Evolutionary conservation across 306 rosid species (phyloP).

Genomic region (Luffa aegyptiaca): DNA sequence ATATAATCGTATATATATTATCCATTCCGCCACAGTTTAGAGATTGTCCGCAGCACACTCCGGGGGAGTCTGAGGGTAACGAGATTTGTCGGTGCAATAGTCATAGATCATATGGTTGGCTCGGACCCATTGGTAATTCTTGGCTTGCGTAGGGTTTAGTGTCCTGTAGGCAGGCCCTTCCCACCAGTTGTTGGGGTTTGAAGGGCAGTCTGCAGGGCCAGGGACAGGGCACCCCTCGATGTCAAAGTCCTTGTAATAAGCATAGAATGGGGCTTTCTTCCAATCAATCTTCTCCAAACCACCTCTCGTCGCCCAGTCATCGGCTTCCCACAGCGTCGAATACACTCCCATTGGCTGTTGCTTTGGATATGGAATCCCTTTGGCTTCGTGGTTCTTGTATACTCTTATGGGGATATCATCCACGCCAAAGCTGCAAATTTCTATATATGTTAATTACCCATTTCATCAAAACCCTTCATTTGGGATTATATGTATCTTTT

Average conservation of each 20-base stretch:
- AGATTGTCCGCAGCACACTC: constrained; percentile 60
- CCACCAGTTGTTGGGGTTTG: constrained; percentile 76
- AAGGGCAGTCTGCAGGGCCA: constrained; percentile 49
- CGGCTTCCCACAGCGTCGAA: constrained; percentile 91
- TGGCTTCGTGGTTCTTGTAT: constrained; percentile 74
- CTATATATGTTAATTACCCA: no score
- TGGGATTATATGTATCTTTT: no score
- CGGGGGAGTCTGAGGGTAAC: constrained; percentile 50
- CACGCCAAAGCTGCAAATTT: constrained; percentile 42
- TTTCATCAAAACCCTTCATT: no score
- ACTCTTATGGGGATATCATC: constrained; percentile 75
- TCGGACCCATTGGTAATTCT: constrained; percentile 82
- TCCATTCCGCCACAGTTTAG: neutral
- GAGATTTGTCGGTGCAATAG: constrained; percentile 68
- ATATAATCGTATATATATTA: neutral
- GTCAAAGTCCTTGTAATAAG: constrained; percentile 81
- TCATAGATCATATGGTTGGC: constrained; percentile 75
- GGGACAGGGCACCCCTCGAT: constrained; percentile 80
- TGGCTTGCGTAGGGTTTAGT: constrained; percentile 40
- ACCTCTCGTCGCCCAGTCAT: constrained; percentile 94
- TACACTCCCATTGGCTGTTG: constrained; percentile 77
- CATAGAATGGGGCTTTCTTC: constrained; percentile 75
- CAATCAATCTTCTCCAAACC: constrained; percentile 94
- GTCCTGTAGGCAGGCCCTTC: constrained; percentile 48
- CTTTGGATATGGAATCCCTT: constrained; percentile 59